phyloP scores from a whole-genome alignment of 2,329 filamentous ascomycete species.

The Penicillium verrucosum region DNA sequence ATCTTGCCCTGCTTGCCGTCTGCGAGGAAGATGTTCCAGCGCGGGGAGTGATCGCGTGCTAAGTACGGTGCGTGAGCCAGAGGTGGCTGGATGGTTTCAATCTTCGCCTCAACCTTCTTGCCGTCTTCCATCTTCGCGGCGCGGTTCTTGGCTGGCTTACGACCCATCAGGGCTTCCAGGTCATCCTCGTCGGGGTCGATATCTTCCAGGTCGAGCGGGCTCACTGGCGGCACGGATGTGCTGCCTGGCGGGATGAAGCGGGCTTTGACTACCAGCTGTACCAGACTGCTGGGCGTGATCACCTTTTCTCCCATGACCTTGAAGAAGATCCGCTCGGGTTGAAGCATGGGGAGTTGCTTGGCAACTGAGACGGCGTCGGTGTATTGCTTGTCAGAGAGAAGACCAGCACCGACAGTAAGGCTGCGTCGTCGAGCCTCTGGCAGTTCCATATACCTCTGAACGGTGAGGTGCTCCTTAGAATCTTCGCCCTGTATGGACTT shows the following conservation, averaged over 20 bases:
- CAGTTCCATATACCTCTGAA: slow-evolving; percentile 87
- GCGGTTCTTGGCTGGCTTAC: slow-evolving; percentile 62
- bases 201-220: slow-evolving; percentile 80
- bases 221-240: slow-evolving; percentile 68
- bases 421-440: slow-evolving; percentile 70
- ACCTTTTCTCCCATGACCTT: slow-evolving; percentile 94
- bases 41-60: slow-evolving; percentile 80
- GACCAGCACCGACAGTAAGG: slow-evolving; percentile 64
- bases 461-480: slow-evolving; percentile 68
- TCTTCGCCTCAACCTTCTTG: slow-evolving; percentile 55
- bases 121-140: slow-evolving; percentile 57
- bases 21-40: slow-evolving; percentile 92
- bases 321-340: slow-evolving; percentile 92
- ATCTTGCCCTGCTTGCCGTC: slow-evolving; percentile 95
- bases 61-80: slow-evolving; percentile 90
- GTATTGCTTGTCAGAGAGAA: slow-evolving; percentile 75
- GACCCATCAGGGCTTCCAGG: slow-evolving; percentile 76
- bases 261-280: slow-evolving; percentile 91
- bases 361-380: slow-evolving; percentile 71
- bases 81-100: slow-evolving; percentile 68
- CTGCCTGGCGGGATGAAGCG: slow-evolving; percentile 87
- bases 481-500: slow-evolving; percentile 52
- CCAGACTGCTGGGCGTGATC: slow-evolving; percentile 87
- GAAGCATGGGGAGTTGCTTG: slow-evolving; percentile 76
- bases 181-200: slow-evolving; percentile 91